These are phyloP conservation scores for Neofusicoccum sp. DNA, from an alignment of 2,329 filamentous ascomycete genomes.

Conservation along the genomic window DNA sequence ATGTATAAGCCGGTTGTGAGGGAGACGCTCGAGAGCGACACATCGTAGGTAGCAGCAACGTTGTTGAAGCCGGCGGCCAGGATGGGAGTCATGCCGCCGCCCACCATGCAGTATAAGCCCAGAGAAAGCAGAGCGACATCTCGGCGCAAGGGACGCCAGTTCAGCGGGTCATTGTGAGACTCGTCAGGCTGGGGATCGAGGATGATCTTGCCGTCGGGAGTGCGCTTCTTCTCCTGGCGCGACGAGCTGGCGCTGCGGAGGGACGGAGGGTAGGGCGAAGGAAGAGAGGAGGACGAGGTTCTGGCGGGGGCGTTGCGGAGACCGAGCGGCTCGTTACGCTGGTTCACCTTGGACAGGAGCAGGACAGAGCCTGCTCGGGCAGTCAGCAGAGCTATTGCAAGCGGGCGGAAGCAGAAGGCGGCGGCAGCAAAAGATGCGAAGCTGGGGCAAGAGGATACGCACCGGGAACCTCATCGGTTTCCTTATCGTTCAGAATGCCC, in stretches of 20 bases:
- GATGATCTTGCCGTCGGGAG: slow-evolving; percentile 79
- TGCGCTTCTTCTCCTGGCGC: slow-evolving; percentile 66
- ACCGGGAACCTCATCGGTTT: slow-evolving; percentile 89
- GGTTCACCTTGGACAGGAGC: slow-evolving; percentile 57
- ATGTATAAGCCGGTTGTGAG: slow-evolving; percentile 92
- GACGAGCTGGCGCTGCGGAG: slow-evolving; percentile 23
- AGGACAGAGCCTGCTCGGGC: slow-evolving; percentile 59
- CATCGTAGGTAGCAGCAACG: slow-evolving; percentile 67
- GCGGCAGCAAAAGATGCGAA: not conserved
- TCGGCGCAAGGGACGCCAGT: slow-evolving; percentile 83
- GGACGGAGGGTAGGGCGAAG: slow-evolving; percentile 39
- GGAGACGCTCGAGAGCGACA: slow-evolving; percentile 73
- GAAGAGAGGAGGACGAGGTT: slow-evolving; percentile 58
- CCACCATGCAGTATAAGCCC: slow-evolving; percentile 90
- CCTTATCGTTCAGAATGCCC: slow-evolving; percentile 79
- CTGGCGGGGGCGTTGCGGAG: slow-evolving; percentile 64
- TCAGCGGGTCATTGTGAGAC: slow-evolving; percentile 85
- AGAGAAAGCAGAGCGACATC: slow-evolving; percentile 79
- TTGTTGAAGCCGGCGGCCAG: slow-evolving; percentile 87
- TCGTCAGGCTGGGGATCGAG: slow-evolving; percentile 92
- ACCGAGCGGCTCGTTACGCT: slow-evolving; percentile 65
- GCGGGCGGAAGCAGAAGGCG: not conserved
- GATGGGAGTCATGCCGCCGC: slow-evolving; percentile 88
- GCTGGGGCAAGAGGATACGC: slow-evolving; percentile 30
- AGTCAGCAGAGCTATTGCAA: not conserved